Evolutionary conservation across 1,284 basidiomycete genomes (phyloP), one percentile per base, ranked within the genome.

Genomic region (Coniferiporia sulphurascens): DNA sequence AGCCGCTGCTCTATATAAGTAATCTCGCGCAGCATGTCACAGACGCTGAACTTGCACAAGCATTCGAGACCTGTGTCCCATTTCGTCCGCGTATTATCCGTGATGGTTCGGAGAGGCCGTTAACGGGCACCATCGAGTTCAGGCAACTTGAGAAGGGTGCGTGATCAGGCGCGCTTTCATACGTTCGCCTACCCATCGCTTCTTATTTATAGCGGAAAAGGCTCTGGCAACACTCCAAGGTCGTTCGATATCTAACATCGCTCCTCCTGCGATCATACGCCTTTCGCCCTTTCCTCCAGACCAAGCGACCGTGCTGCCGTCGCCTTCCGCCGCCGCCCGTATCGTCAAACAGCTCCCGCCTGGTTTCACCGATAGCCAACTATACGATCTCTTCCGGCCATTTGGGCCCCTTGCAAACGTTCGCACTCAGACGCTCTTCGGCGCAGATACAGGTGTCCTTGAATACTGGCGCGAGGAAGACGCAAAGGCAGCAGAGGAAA

Each of bases 381-480:
- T 85, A n/a, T 93, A 84, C 71, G 91, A 86, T 70, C 77, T 85
- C 55, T 89, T 89, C 75, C 77, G 88, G 52, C 82, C 84, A 4
- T 90, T 77, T 65, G 88, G 88, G 58, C 85, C 88, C 41, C 80
- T 90, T 54, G 83, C 87, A 38, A 85, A 86, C 2, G 85, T 79
- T 34, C 84, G 83, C 62, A 81, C 82, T n/a, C 83, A 88, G 64
- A 85, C 85, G 44, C 78, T 85, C 61, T 84, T 89, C 68, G 85
- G 86, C 4, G 46, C 52, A 12, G 60, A 58, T 27, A 58, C 45
- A 0, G 91, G 85, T 54, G 78, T 91, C 58, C 80, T 94, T 54
- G 90, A 94, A 70, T 95, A 91, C 71, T 95, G 90, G 90, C 83
- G 85, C 64, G 91, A 94, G 71, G 89, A 91, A 48, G 92, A 95